phyloP scores from a whole-genome alignment of 176 grass and related monocot genomes.

The Avena sativa region DNA sequence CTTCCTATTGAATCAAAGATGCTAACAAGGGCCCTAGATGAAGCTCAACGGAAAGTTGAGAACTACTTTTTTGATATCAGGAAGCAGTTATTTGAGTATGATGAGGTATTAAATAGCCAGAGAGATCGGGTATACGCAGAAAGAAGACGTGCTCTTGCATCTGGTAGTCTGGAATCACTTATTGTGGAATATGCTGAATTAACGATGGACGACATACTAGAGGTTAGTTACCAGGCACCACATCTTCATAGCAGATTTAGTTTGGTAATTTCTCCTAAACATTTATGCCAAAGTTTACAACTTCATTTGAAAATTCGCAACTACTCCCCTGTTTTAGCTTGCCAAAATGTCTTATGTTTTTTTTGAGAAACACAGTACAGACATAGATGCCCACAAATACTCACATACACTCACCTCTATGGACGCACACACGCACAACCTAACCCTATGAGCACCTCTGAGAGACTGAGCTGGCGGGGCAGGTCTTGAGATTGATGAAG shows the following conservation, averaged over 20 bases:
- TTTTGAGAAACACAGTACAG: too few relatives aligned
- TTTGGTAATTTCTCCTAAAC: neutral
- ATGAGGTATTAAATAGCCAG: slow-evolving; percentile 98
- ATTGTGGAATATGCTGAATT: slow-evolving; percentile 96
- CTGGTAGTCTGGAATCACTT: slow-evolving; percentile 81
- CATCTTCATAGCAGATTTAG: slow-evolving; percentile 14
- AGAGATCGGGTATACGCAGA: slow-evolving; percentile 95
- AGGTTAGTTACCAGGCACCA: slow-evolving; percentile 55
- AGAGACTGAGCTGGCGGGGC: too few relatives aligned
- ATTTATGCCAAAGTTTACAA: slow-evolving; percentile 4
- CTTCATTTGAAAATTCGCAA: slow-evolving; percentile 5
- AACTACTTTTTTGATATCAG: slow-evolving; percentile 99
- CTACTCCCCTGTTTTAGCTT: too few relatives aligned
- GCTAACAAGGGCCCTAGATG: slow-evolving; percentile 97
- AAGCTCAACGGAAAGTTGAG: slow-evolving; percentile 98
- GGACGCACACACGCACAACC: too few relatives aligned
- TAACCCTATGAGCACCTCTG: too few relatives aligned
- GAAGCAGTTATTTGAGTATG: slow-evolving; percentile 97
- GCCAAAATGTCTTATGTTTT: too few relatives aligned
- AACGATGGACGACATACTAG: slow-evolving; percentile 97
- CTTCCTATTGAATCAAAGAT: slow-evolving; percentile 99
- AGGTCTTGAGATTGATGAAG: too few relatives aligned
- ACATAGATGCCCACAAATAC: too few relatives aligned
- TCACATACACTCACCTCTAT: too few relatives aligned
- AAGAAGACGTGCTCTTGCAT: slow-evolving; percentile 84